Evolutionary conservation across 306 rosid species (phyloP), one percentile per base, ranked within the genome.

Genomic region (Vigna reflexopilosa): DNA sequence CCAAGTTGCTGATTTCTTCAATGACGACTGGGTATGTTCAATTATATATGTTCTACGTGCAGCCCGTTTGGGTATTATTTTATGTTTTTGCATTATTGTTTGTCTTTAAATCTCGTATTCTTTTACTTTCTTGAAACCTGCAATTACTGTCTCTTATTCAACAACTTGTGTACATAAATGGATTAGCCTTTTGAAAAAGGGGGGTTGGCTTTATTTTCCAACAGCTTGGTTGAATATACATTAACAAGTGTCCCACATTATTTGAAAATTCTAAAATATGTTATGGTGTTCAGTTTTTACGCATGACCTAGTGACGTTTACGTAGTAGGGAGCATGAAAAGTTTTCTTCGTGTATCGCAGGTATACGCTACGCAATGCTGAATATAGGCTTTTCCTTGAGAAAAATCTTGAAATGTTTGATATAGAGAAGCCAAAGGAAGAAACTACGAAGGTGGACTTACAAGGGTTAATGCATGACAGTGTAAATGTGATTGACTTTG

Each of bases 301-400:
- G 52, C 48, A 24, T 38, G 62, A 17, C 45, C 36, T 12, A 63
- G 44, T 14, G 14, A 22, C 48, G 54, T 32, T 61, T 70, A 17
- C 78, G 40, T 51, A 48, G 56, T 26, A 63, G 64, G 72, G 42
- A 24, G 69, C 58, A 20, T 85, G 71, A 78, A 61, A 45, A 76
- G 13, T 20, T 61, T 78, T 79, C 64, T 73, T 70, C 47, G 6
- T 56, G 15, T 61, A 45, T 80, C 86, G 68, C 86, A 95, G 98
- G 81, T 95, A 95, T 84, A 95, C 98, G 17, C 71, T 95, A 77
- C 91, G 93, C 15, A 95, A 95, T 86, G 98, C 95, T 59, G 98
- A 95, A 78, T 95, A 87, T 77, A 89, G 98, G 86, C 97, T 95
- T 72, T 95, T 96, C 70, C 89, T 92, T 20, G 97, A 95, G 84